Evolutionary conservation across 441 rosid genomes (phyloP), one percentile per base, ranked within the genome.

Genomic region (Bocquillonia castaneifolia): DNA sequence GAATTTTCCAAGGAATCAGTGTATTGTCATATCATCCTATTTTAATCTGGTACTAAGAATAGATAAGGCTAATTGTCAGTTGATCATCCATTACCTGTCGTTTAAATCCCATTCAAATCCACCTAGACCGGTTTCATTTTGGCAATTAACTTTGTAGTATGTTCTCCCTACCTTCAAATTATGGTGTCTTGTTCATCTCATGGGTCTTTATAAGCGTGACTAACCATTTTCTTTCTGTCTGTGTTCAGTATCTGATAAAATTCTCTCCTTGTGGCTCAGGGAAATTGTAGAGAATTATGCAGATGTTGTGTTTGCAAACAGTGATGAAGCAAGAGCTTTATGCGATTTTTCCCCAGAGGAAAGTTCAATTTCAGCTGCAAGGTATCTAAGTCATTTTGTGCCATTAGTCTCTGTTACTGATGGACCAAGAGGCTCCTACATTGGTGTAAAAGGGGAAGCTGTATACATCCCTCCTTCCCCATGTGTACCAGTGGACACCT

Each of bases 401-500:
- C 99, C 97, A 0, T 68, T 93, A 59, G 93, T 91, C 9, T 93
- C 99, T 0, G 92, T 93, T 13, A 93, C 97, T 0, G 97, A 93
- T 65, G 97, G 99, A 31, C 88, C 78, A 17, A 85, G 78, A 74
- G 97, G 99, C n/a, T 89, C 99, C 28, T 91, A 91, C 75, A 84
- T 93, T 53, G 97, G 99, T 28, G 86, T 87, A 13, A 93, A 88
- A 82, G 99, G 97, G 77, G 97, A 93, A 81, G 96, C 97, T 62
- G 78, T 89, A 72, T 89, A 86, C 70, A 74, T 93, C 55, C 89
- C 97, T 65, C 93, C 97, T 32, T 85, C 87, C 6, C 92, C 92
- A 26, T 91, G 96, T 59, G 83, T 84, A 26, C 96, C 93, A 0
- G 75, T 86, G 8, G 99, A 91, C 74, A 91, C 95, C 0, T 89